A percentile compares a stretch with the other conserved stretches of the same genome.
phyloP scores from a whole-genome alignment of 176 grass and related monocot species.

The Oryza coarctata region DNA sequence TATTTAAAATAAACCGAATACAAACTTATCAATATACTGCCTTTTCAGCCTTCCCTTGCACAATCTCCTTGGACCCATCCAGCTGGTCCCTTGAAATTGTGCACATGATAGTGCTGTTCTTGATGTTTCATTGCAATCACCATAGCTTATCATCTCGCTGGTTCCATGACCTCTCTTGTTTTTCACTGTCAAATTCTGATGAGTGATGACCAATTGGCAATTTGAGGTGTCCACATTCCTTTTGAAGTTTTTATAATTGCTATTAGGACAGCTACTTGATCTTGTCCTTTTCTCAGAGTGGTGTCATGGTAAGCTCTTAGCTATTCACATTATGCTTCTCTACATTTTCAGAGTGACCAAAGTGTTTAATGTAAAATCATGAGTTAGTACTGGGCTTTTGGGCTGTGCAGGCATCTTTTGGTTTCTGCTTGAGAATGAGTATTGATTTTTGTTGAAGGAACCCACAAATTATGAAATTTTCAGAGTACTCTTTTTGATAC shows the following conservation, averaged over 20 bases:
- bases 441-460: background rate
- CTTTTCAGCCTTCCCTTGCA: too few relatives aligned
- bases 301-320: background rate
- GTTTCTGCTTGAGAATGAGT: background rate
- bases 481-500: background rate
- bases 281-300: background rate
- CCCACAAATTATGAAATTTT: background rate
- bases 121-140: background rate
- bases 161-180: background rate
- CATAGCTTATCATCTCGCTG: background rate
- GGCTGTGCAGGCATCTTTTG: too few relatives aligned
- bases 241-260: background rate
- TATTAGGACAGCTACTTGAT: background rate
- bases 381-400: background rate
- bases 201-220: background rate
- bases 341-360: background rate
- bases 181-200: background rate
- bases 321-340: background rate
- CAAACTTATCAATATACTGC: too few relatives aligned
- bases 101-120: too few relatives aligned
- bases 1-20: too few relatives aligned
- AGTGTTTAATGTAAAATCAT: background rate
- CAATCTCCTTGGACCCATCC: too few relatives aligned
- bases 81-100: too few relatives aligned
- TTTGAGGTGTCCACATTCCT: background rate